Base-by-base conservation (phyloP, 768 basidiomycete species). In the Trametes punicea region DNA sequence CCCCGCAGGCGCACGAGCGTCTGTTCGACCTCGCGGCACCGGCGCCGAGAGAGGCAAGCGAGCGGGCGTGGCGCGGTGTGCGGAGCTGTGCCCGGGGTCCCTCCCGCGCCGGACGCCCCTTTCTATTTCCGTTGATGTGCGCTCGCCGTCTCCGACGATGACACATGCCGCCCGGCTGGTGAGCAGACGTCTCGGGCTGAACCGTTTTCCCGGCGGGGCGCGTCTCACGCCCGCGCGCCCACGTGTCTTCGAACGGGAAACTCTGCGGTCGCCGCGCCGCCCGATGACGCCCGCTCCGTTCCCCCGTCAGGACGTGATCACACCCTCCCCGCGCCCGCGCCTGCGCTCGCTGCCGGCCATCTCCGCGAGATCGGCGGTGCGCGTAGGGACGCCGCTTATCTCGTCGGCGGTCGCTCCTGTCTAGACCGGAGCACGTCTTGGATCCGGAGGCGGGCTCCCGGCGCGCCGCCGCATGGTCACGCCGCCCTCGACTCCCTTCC, bases 191-290 rank as follows among this genome's bases (percentile, higher is more conserved):
- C 23, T 20, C 48, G 52, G 59, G 56, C 49, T 47, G 21, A 60
- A 39, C 33, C 40, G 54, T 40, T 61, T 47, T 34, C 39, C 57
- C 60, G 48, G 33, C 56, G 51, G 31, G 21, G 30, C 51, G 29
- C 51, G 51, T 36, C 52, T 21, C 33, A 26, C n/a, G 29, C 45
- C 55, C 49, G 46, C 58, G 61, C 63, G 63, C 63, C 62, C 63
- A 64, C 63, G 63, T 64, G 63, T 44, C 56, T 60, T 60, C 60
- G 20, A 55, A 51, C 62, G 61, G 61, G 56, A 61, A 40, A 23
- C 20, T 45, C 57, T 21, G 53, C 59, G 38, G 50, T 45, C 55
- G 46, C 34, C 55, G 55, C 59, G 45, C 56, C 62, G 59, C 53
- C 30, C n/a, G n/a, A n/a, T 13, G 36, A 39, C 33, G 46, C 40